These are phyloP conservation scores for Lenwebbia sp. DNA, from an alignment of 345 rosid species.

Conservation along the genomic window DNA sequence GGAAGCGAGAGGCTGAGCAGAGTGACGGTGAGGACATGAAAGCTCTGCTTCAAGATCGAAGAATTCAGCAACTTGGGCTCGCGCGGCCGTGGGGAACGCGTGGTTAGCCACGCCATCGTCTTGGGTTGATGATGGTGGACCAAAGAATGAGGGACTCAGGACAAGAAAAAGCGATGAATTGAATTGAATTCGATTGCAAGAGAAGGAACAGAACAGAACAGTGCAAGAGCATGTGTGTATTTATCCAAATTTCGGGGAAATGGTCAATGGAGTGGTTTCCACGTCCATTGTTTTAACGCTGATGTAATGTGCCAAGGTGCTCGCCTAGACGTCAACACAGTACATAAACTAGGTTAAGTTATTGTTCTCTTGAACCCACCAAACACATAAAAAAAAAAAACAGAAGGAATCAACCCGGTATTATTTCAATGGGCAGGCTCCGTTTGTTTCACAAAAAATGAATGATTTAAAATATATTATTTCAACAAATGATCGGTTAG, in stretches of 20 bases:
- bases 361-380: not conserved
- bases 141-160: not conserved
- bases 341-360: not conserved
- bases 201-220: not conserved
- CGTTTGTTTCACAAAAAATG: too few species aligned
- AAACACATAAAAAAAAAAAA: not conserved
- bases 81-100: not conserved
- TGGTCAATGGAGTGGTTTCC: too few species aligned
- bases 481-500: too few species aligned
- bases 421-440: too few species aligned
- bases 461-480: too few species aligned
- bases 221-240: not conserved
- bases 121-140: not conserved
- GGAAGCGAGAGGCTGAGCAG: constrained; percentile 20
- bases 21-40: constrained; percentile 9
- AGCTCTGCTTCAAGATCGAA: not conserved
- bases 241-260: too few species aligned
- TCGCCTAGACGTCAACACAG: too few species aligned
- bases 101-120: not conserved
- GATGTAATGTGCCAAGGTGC: too few species aligned
- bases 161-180: not conserved
- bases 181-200: not conserved
- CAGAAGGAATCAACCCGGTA: not conserved
- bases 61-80: not conserved
- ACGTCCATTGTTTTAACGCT: too few species aligned